Evolutionary conservation across 805 yeast species (phyloP).

Genomic region (Lipomyces lipofer): DNA sequence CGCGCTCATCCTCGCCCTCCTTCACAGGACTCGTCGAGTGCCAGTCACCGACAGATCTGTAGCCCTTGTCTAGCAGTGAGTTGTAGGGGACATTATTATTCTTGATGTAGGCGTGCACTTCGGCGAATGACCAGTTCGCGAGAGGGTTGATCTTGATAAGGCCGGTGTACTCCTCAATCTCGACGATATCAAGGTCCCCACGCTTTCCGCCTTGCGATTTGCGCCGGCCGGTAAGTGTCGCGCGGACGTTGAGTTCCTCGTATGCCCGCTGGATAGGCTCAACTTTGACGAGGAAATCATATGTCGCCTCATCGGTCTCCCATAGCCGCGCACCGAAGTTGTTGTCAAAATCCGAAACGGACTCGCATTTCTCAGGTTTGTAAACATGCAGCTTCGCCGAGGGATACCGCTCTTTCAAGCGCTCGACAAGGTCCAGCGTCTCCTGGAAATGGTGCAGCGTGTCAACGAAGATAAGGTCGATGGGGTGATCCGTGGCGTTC

Average conservation of each 20-base stretch:
- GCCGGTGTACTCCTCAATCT: conserved; percentile 67
- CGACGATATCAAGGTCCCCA: conserved; percentile 68
- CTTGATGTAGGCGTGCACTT: conserved; percentile 70
- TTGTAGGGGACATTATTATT: conserved; percentile 79
- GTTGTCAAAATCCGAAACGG: conserved; percentile 62
- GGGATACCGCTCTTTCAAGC: conserved; percentile 59
- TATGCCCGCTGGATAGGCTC: conserved; percentile 91
- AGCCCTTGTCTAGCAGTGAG: conserved; percentile 78
- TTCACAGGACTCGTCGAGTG: conserved; percentile 88
- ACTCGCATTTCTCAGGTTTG: conserved; percentile 58
- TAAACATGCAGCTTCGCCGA: conserved; percentile 58
- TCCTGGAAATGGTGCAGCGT: conserved; percentile 95
- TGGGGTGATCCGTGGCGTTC: conserved; percentile 41
- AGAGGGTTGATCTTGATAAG: conserved; percentile 87
- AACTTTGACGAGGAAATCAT: conserved; percentile 86
- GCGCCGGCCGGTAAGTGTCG: conserved; percentile 90
- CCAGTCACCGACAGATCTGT: conserved; percentile 91
- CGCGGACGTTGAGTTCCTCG: conserved; percentile 66
- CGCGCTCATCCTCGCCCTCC: conserved; percentile 92
- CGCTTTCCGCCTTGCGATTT: conserved; percentile 88
- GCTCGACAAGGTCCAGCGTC: conserved; percentile 70
- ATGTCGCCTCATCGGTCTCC: conserved; percentile 76
- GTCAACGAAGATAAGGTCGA: conserved; percentile 82
- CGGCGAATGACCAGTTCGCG: conserved; percentile 74
- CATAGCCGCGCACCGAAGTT: conserved; percentile 77